Evolutionary conservation across 2,329 filamentous ascomycete species (phyloP).

Genomic region (Fusarium napiforme): DNA sequence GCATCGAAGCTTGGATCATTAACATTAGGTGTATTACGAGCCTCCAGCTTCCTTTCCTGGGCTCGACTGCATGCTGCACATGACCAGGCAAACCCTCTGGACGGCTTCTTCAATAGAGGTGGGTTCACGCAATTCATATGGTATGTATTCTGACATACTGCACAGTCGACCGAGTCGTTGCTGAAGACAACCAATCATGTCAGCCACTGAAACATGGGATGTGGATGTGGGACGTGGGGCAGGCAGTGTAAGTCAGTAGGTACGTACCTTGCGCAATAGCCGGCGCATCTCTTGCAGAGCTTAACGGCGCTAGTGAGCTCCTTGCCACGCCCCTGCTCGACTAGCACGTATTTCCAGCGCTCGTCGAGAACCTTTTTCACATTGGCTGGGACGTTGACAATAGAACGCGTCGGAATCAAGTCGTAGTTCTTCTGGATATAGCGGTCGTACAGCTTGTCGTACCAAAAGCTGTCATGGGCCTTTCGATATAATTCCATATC

Average conservation of each 20-base stretch:
- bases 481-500: constrained; percentile 87
- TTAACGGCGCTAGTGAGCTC: constrained; percentile 97
- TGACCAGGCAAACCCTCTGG: constrained; percentile 96
- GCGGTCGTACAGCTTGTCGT: constrained; percentile 95
- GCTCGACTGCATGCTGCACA: constrained; percentile 95
- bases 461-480: constrained; percentile 91
- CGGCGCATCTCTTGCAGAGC: constrained; percentile 89
- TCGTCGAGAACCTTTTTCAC: constrained; percentile 97
- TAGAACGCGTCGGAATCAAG: constrained; percentile 88
- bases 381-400: constrained; percentile 94
- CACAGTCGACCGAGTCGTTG: constrained; percentile 95
- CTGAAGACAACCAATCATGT: constrained; percentile 56
- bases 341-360: constrained; percentile 94
- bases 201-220: constrained; percentile 36
- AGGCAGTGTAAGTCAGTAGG: constrained; percentile 32
- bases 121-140: constrained; percentile 98
- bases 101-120: constrained; percentile 92
- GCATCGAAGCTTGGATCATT: constrained; percentile 73
- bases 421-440: constrained; percentile 99
- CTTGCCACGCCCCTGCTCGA: constrained; percentile 93
- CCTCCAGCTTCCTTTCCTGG: constrained; percentile 93
- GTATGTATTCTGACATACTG: constrained; percentile 93
- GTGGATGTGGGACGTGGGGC: constrained; percentile 30
- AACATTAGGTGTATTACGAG: constrained; percentile 82
- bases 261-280: constrained; percentile 88